A percentile compares a stretch with the other conserved stretches of the same genome.
Conservation (phyloP, 768 basidiomycete genomes). For the Leccinum variicolor region DNA sequence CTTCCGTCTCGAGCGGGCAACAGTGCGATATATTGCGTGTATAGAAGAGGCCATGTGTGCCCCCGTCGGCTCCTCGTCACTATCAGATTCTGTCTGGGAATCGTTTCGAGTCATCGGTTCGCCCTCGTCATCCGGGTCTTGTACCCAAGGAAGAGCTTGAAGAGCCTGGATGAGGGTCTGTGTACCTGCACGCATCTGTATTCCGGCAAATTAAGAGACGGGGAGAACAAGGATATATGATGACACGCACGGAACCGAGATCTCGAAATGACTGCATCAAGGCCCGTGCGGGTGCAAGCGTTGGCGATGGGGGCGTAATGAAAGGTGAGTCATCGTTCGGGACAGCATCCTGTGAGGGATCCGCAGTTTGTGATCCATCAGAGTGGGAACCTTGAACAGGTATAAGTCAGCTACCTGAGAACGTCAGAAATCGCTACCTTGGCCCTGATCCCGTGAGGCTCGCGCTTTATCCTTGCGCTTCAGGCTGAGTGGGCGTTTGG, state of each 20-base stretch:
- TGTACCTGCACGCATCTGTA: slow-evolving; percentile 81
- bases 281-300: slow-evolving; percentile 41
- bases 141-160: slow-evolving; percentile 79
- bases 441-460: slow-evolving; percentile 20
- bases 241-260: slow-evolving; percentile 61
- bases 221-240: background rate
- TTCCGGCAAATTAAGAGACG: slow-evolving; percentile 6
- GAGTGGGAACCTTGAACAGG: slow-evolving; percentile 17
- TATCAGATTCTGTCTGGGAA: slow-evolving; percentile 49
- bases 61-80: slow-evolving; percentile 55
- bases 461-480: slow-evolving; percentile 45
- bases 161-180: slow-evolving; percentile 88
- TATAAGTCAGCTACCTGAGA: slow-evolving; percentile 3
- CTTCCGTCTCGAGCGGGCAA: slow-evolving; percentile 60
- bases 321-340: slow-evolving; percentile 58
- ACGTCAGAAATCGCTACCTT: slow-evolving; percentile 23
- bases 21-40: slow-evolving; percentile 80
- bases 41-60: slow-evolving; percentile 75
- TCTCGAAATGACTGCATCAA: slow-evolving; percentile 56
- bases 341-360: slow-evolving; percentile 9
- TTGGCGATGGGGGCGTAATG: slow-evolving; percentile 71
- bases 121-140: slow-evolving; percentile 66
- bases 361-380: slow-evolving; percentile 5
- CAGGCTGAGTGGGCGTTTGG: slow-evolving; percentile 54
- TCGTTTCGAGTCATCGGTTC: slow-evolving; percentile 45